Conservation (phyloP, 1,284 basidiomycete genomes). For the Lentinula novae-zelandiae region DNA sequence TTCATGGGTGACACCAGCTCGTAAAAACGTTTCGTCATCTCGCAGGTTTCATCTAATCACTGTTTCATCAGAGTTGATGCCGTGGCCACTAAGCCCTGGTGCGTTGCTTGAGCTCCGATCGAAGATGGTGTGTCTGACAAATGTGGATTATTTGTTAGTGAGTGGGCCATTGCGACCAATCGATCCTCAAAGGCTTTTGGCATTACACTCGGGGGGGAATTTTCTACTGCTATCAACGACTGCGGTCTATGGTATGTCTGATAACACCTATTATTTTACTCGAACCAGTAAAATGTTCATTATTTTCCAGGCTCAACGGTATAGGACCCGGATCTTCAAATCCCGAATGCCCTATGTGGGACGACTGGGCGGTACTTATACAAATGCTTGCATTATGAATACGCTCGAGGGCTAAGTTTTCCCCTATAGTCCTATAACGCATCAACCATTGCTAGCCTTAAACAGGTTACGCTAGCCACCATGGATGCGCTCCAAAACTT, state of each 20-base stretch:
- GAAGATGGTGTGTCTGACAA: background rate
- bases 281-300: constrained; percentile 1
- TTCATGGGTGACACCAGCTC: constrained; percentile 15
- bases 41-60: background rate
- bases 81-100: constrained; percentile 48
- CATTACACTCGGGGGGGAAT: constrained; percentile 69
- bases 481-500: constrained; percentile 79
- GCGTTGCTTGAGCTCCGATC: constrained; percentile 17
- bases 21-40: constrained; percentile 17
- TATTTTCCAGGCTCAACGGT: constrained; percentile 52
- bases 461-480: constrained; percentile 54
- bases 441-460: constrained; percentile 46
- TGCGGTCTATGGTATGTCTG: constrained; percentile 45
- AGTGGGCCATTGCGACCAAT: constrained; percentile 43
- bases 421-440: constrained; percentile 37
- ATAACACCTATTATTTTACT: background rate
- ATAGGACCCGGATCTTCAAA: constrained; percentile 47
- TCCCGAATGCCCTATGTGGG: constrained; percentile 49
- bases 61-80: constrained; percentile 26
- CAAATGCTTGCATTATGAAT: constrained; percentile 18
- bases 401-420: background rate
- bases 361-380: constrained; percentile 36
- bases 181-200: constrained; percentile 58
- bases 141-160: constrained; percentile 21
- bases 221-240: constrained; percentile 62